Evolutionary conservation across 768 basidiomycete genomes (phyloP).

Genomic region (Punctularia strigosozonata): DNA sequence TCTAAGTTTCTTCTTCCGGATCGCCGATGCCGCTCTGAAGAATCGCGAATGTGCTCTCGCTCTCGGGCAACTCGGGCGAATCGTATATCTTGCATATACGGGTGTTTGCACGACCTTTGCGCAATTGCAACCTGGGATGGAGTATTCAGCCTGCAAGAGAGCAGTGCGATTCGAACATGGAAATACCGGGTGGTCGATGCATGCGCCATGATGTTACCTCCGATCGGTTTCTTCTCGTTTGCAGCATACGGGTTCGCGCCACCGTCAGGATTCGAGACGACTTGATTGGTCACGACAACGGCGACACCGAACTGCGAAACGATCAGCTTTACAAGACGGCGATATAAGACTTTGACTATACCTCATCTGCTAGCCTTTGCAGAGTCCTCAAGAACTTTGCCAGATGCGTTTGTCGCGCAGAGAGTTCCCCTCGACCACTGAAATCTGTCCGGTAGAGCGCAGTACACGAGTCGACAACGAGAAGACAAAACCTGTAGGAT

Average conservation of each 20-base stretch:
- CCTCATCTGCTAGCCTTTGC: conserved; percentile 93
- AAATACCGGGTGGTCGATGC: conserved; percentile 87
- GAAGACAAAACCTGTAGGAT: conserved; percentile 71
- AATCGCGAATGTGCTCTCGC: conserved; percentile 92
- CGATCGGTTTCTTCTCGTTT: conserved; percentile 97
- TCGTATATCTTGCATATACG: conserved; percentile 97
- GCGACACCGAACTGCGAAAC: conserved; percentile 82
- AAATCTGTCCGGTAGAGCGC: conserved; percentile 94
- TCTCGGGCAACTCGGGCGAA: conserved; percentile 94
- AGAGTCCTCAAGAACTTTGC: conserved; percentile 92
- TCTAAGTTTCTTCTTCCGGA: conserved; percentile 74
- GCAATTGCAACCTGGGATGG: conserved; percentile 70
- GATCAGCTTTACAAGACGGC: conserved; percentile 5
- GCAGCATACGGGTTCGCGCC: conserved; percentile 78
- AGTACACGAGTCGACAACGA: conserved; percentile 95
- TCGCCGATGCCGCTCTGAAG: conserved; percentile 86
- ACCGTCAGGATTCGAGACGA: conserved; percentile 98
- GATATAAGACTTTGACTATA: conserved; percentile 21
- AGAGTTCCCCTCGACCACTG: conserved; percentile 88
- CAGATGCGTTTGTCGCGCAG: conserved; percentile 89
- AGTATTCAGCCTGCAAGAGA: background rate
- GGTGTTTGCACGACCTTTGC: conserved; percentile 85
- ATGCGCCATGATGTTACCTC: conserved; percentile 98
- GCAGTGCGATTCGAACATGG: background rate
- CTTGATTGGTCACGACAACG: conserved; percentile 95